A percentile compares a stretch with the other conserved stretches of the same genome.
phyloP scores from a whole-genome alignment of 192 early-diverging fungal species.

The Podila clonocystis region DNA sequence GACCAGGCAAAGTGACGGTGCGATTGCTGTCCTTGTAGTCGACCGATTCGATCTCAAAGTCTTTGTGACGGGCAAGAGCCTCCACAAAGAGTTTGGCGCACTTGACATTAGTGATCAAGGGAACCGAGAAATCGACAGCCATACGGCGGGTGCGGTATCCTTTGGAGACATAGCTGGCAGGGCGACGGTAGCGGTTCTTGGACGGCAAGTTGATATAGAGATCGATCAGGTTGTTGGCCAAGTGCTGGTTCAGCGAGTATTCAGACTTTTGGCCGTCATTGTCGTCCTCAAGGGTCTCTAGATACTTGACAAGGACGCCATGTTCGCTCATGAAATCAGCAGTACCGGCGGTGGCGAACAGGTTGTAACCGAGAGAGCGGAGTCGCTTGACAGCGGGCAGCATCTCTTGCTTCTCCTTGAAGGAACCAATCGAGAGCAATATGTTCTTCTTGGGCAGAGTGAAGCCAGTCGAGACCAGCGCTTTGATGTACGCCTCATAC shows the following conservation, averaged over 20 bases:
- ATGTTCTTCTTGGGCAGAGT: conserved; percentile 95
- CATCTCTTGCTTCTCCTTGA: conserved; percentile 98
- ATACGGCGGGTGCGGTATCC: conserved; percentile 96
- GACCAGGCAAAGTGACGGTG: conserved; percentile 84
- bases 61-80: conserved; percentile 82
- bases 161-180: conserved; percentile 92
- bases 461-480: conserved; percentile 92
- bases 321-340: conserved; percentile 98
- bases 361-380: conserved; percentile 86
- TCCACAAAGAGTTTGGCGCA: conserved; percentile 99
- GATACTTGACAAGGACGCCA: conserved; percentile 88
- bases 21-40: conserved; percentile 94
- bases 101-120: conserved; percentile 99
- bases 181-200: conserved; percentile 95
- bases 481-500: conserved; percentile 98
- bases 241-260: conserved; percentile 93
- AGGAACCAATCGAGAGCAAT: conserved; percentile 95
- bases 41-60: conserved; percentile 79
- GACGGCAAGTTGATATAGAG: conserved; percentile 99
- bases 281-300: conserved; percentile 80
- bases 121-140: conserved; percentile 97
- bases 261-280: conserved; percentile 75
- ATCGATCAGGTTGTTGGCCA: conserved; percentile 97
- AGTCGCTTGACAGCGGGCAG: conserved; percentile 89
- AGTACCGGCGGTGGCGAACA: conserved; percentile 97